Evolutionary conservation across 108 stramenopile genomes (phyloP), one percentile per base, ranked within the genome.

Genomic region (Skeletonema tropicum): DNA sequence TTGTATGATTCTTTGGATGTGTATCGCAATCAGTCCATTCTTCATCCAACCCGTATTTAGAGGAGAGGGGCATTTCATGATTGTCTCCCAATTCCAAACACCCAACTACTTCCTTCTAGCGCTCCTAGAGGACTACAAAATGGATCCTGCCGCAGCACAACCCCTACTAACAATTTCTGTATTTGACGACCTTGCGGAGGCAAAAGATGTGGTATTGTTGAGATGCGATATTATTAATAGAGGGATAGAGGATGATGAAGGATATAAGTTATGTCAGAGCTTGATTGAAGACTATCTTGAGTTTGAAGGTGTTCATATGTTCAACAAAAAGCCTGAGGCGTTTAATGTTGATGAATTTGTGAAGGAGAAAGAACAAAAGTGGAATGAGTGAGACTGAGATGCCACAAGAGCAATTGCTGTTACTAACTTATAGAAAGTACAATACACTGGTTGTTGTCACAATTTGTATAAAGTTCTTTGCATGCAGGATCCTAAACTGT

Each of bases 41-140:
- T 94, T 92, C 70, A 72, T 94, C 21, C 94, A 94, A 49, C 94
- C 94, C 3, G 71, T 94, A 19, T 94, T 94, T 82, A 85, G 94
- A 35, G 91, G 92, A 17, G 87, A 89, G 66, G 85, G 94, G 15
- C 90, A 86, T 61, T 94, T 94, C 68, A 92, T 90, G 87, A 65
- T 94, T 58, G 60, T 94, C 8, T 87, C 86, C 64, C 91, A 94
- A 79, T 94, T 92, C 68, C 87, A 89, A 74, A 65, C 79, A 66
- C 91, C 91, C 14, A 73, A 74, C 59, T 82, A 91, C 69, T 94
- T 94, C 73, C 68, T 92, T 7, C 73, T 94, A 64, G 91, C 94
- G 7, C 89, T 88, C 68, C 71, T 94, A 2, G 94, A 94, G 69
- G 94, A 94, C 67, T 94, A 92, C 74, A 90, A 89, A 60, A 90